A percentile compares a stretch with the other conserved stretches of the same genome.
phyloP scores from a whole-genome alignment of 768 basidiomycete genomes.

The Kwoniella dendrophila region DNA sequence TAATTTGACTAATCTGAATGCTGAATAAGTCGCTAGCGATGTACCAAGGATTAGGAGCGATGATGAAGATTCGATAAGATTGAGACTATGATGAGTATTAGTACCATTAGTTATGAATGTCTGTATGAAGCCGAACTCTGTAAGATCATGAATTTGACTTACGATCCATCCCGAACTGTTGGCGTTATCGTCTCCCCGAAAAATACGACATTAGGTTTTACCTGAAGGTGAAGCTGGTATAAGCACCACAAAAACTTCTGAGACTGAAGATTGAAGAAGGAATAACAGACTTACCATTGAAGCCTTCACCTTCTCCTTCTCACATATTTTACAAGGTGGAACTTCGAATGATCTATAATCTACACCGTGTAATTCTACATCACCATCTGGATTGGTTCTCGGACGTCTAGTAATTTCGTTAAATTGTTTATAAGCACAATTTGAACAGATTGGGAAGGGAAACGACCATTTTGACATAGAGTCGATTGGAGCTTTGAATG shows the following conservation, averaged over 20 bases:
- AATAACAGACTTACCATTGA: slow-evolving; percentile 61
- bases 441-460: too few species aligned
- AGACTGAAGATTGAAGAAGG: background rate
- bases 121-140: too few species aligned
- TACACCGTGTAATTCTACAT: slow-evolving; percentile 80
- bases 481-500: too few species aligned
- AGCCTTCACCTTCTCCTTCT: slow-evolving; percentile 63
- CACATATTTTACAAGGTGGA: slow-evolving; percentile 74
- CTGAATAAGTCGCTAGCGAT: slow-evolving; percentile 89
- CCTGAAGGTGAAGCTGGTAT: slow-evolving; percentile 55
- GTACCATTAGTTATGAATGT: too few species aligned
- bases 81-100: too few species aligned
- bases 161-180: slow-evolving; percentile 72
- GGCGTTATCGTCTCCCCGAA: slow-evolving; percentile 85
- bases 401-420: slow-evolving; percentile 60
- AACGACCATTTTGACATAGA: too few species aligned
- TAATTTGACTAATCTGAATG: slow-evolving; percentile 79
- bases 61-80: slow-evolving; percentile 57
- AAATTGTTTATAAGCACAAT: background rate
- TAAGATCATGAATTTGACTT: slow-evolving; percentile 51
- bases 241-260: background rate
- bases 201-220: slow-evolving; percentile 81
- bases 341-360: slow-evolving; percentile 76
- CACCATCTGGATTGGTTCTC: slow-evolving; percentile 90
- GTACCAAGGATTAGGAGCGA: slow-evolving; percentile 81